phyloP scores from a whole-genome alignment of 2,329 filamentous ascomycete genomes.

The Cladophialophora exuberans region DNA sequence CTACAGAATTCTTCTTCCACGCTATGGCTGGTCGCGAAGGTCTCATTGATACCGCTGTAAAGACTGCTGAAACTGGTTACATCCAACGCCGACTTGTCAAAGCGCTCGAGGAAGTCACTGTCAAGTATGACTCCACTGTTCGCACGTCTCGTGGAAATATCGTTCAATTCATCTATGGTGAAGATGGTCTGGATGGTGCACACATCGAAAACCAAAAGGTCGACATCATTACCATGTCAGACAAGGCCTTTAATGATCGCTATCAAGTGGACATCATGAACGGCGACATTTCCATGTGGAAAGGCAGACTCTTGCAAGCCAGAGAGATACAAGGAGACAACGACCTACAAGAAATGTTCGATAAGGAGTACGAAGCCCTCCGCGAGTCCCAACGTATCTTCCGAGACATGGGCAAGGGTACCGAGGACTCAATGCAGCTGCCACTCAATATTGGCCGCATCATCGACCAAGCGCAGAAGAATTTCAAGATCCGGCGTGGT shows the following conservation, averaged over 20 bases:
- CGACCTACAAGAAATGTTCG: slow-evolving; percentile 82
- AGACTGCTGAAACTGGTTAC: slow-evolving; percentile 98
- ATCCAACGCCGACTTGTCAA: slow-evolving; percentile 98
- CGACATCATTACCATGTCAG: slow-evolving; percentile 80
- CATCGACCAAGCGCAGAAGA: slow-evolving; percentile 84
- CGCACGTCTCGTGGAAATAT: slow-evolving; percentile 96
- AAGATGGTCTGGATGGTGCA: slow-evolving; percentile 92
- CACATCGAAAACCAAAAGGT: slow-evolving; percentile 92
- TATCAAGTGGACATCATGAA: slow-evolving; percentile 90
- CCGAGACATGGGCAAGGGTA: slow-evolving; percentile 70
- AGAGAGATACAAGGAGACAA: slow-evolving; percentile 84
- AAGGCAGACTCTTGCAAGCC: slow-evolving; percentile 80
- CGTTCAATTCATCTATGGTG: slow-evolving; percentile 95
- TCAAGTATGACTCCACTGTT: slow-evolving; percentile 96
- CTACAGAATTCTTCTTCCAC: slow-evolving; percentile 98
- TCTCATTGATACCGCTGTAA: slow-evolving; percentile 99
- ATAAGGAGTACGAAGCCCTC: slow-evolving; percentile 84
- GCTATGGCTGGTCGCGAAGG: slow-evolving; percentile 99
- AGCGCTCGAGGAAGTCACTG: slow-evolving; percentile 95
- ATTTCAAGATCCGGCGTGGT: slow-evolving; percentile 86
- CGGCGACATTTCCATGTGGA: slow-evolving; percentile 62
- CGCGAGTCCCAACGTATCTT: slow-evolving; percentile 74
- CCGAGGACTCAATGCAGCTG: slow-evolving; percentile 67
- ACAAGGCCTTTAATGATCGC: slow-evolving; percentile 74
- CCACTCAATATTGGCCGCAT: slow-evolving; percentile 91